Base-by-base conservation (phyloP, 1,139 yeast genomes). In the Geotrichum australiense region DNA sequence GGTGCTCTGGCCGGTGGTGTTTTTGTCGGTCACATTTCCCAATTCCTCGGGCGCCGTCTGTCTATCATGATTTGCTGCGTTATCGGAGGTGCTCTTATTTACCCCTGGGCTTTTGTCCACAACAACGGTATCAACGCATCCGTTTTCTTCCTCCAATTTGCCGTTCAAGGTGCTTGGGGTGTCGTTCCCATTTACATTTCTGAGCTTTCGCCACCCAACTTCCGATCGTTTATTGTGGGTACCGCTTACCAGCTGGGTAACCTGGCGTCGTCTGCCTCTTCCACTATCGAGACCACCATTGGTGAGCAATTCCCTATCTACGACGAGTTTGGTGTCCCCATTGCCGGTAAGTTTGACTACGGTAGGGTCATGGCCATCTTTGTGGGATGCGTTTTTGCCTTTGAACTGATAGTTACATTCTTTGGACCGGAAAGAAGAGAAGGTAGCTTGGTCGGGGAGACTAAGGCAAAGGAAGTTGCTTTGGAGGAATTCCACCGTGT, bases 141-240 rank as follows among this genome's bases (percentile, higher is more conserved):
- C 46, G 91, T 71, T 1, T 84, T 83, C 63, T 82, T 80, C 66
- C 64, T 84, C 53, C 94, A 85, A 62, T 76, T 79, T 55, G 78
- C 78, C 52, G 91, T 84, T 38, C 94, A 83, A 63, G 94, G 94
- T 50, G 82, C 86, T 14, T 85, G 94, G 87, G 93, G 94, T 53
- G 83, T 82, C 35, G 72, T 81, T 51, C 94, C 94, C 42, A 74
- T 81, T 49, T 86, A 82, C 60, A 67, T 83, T 40, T 70, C 84
- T 2, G 94, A 83, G 62, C 69, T 84, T 50, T 74, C 91, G n/a
- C 80, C 80, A 35, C 91, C 89, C 19, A 78, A 80, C 51, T 80
- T 79, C 64, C 72, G 83, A 59, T 70, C 89, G 2, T 78, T 82
- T 51, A 78, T 80, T 40, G 76, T 75, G 37, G 94, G 94, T 57